phyloP scores from a whole-genome alignment of 106 monocot species.

The Acanthochlamys bracteata region DNA sequence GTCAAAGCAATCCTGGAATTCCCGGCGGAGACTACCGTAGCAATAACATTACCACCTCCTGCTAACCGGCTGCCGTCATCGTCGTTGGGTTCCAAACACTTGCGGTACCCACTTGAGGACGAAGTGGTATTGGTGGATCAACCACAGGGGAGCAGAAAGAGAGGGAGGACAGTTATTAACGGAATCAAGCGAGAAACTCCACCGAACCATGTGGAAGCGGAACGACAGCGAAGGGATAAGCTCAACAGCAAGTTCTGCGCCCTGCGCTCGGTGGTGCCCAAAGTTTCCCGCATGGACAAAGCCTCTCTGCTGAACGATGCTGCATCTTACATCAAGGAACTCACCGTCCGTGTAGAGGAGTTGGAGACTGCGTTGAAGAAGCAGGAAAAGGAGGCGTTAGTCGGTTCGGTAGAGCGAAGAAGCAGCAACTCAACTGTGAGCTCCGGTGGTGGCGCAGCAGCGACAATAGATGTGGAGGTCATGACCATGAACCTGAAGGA shows the following conservation, averaged over 20 bases:
- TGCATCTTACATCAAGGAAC: slow-evolving; percentile 65
- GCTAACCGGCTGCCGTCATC: too few relatives aligned
- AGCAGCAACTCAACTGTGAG: background rate
- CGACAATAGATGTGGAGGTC: slow-evolving; percentile 15
- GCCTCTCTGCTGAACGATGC: slow-evolving; percentile 61
- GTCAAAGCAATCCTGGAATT: slow-evolving; percentile 15
- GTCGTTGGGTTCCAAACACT: too few relatives aligned
- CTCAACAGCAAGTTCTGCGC: slow-evolving; percentile 75
- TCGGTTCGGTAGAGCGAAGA: background rate
- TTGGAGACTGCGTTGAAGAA: slow-evolving; percentile 33
- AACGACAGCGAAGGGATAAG: slow-evolving; percentile 70
- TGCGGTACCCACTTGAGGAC: background rate
- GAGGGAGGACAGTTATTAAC: too few relatives aligned
- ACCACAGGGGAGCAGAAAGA: slow-evolving; percentile 6
- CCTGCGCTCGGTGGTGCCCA: slow-evolving; percentile 73
- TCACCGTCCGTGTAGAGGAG: slow-evolving; percentile 32
- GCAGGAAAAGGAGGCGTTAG: slow-evolving; percentile 2
- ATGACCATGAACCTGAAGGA: slow-evolving; percentile 4
- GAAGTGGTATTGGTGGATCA: background rate
- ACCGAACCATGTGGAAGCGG: slow-evolving; percentile 69
- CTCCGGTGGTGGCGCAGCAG: background rate
- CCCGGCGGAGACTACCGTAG: too few relatives aligned
- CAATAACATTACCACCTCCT: too few relatives aligned
- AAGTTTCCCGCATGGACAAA: slow-evolving; percentile 82
- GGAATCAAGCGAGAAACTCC: slow-evolving; percentile 26